Percentiles rank a stretch among this genome's conserved stretches.
Evolutionary conservation across 768 basidiomycete species (phyloP).

Genomic region (Termitomyces heimii): DNA sequence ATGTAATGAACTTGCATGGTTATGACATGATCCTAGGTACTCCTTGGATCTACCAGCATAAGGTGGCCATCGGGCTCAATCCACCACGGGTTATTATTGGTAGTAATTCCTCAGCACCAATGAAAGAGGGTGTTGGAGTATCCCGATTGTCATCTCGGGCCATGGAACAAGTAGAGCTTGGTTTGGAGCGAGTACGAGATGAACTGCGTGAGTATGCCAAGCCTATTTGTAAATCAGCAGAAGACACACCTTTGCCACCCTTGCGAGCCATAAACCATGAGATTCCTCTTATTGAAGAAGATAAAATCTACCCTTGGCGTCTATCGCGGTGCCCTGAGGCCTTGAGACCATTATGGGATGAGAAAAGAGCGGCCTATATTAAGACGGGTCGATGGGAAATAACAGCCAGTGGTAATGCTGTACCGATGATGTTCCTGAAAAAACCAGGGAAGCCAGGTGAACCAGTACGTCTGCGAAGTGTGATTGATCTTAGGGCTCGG

Average conservation of each 20-base stretch:
- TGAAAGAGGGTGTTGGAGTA: conserved; percentile 2
- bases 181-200: conserved; percentile 7
- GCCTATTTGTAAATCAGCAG: background rate
- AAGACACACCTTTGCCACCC: conserved; percentile 25
- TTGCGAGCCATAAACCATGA: conserved; percentile 7
- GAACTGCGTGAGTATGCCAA: background rate
- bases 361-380: conserved; percentile 13
- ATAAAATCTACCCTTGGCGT: conserved; percentile 23
- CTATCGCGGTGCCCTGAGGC: conserved; percentile 32
- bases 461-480: too few relatives aligned
- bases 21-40: background rate
- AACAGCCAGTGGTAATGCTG: too few relatives aligned
- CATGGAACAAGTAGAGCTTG: conserved; percentile 3
- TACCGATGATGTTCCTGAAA: too few relatives aligned
- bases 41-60: background rate
- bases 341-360: conserved; percentile 21
- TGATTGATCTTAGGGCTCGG: too few relatives aligned
- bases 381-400: too few relatives aligned
- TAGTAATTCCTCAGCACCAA: background rate
- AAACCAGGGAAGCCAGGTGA: too few relatives aligned
- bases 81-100: background rate
- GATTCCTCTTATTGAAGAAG: background rate
- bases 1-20: background rate
- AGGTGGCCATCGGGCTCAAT: background rate
- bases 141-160: conserved; percentile 4